These are phyloP conservation scores for Linnemannia exigua DNA, from an alignment of 192 early-diverging fungal species.

Conservation along the genomic window DNA sequence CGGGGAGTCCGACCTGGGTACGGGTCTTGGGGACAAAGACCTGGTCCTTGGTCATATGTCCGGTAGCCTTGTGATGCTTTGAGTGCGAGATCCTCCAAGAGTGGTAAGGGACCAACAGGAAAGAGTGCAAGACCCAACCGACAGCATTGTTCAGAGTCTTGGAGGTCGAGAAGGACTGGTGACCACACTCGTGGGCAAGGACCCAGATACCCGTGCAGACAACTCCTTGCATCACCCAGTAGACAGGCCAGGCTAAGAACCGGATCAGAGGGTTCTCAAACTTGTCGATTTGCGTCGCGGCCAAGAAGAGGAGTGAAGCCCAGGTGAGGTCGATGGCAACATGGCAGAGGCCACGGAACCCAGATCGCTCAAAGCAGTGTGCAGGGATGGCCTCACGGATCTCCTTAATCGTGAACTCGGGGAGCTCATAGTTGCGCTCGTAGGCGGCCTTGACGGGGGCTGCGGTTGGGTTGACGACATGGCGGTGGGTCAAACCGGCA, in stretches of 20 bases:
- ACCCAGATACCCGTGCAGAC: conserved; percentile 94
- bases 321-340: conserved; percentile 83
- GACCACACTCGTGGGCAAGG: conserved; percentile 93
- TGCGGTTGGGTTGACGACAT: conserved; percentile 12
- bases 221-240: conserved; percentile 89
- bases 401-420: conserved; percentile 91
- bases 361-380: conserved; percentile 93
- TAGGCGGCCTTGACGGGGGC: conserved; percentile 22
- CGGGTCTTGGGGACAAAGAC: conserved; percentile 93
- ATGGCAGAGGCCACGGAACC: conserved; percentile 84
- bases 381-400: conserved; percentile 91
- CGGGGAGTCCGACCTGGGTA: conserved; percentile 66
- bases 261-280: conserved; percentile 63
- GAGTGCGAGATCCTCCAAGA: conserved; percentile 95
- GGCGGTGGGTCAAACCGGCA: conserved; percentile 49
- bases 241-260: conserved; percentile 77
- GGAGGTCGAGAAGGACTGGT: conserved; percentile 90
- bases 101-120: conserved; percentile 93
- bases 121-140: conserved; percentile 91
- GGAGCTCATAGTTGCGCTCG: conserved; percentile 69
- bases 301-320: conserved; percentile 72
- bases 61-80: conserved; percentile 93
- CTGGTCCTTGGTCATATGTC: conserved; percentile 92
- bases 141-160: conserved; percentile 89
- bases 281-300: conserved; percentile 78